These are phyloP conservation scores for Fraxinus angustifolia DNA, from an alignment of 305 asterid species.

Conservation along the genomic window DNA sequence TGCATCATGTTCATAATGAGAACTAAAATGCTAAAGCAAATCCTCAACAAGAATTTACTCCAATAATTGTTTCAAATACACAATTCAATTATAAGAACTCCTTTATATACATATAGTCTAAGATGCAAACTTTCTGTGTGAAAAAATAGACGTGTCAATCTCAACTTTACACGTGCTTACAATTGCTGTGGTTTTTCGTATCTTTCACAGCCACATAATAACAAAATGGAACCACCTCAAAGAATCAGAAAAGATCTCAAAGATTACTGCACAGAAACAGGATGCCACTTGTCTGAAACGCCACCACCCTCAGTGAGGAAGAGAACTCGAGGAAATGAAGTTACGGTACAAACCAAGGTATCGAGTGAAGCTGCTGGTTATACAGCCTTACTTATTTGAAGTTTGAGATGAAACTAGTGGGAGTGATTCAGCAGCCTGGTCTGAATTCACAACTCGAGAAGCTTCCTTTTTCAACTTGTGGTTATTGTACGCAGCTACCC, in stretches of 20 bases:
- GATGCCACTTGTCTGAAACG: background rate
- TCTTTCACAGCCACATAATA: background rate
- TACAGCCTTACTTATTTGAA: conserved; percentile 18
- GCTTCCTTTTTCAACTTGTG: conserved; percentile 81
- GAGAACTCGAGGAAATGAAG: background rate
- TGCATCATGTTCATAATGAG: background rate
- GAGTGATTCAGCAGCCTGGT: conserved; percentile 24
- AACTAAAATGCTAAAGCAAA: background rate
- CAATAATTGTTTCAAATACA: background rate
- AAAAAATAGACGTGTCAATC: background rate
- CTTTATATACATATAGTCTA: background rate
- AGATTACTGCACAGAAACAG: background rate
- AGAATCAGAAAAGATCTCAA: background rate
- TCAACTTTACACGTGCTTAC: background rate
- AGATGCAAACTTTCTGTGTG: background rate
- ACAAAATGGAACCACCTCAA: background rate
- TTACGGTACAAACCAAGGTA: background rate
- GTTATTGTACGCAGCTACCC: conserved; percentile 93
- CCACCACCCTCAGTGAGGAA: background rate
- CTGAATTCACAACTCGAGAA: conserved; percentile 28
- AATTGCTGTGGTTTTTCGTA: background rate
- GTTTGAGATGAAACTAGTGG: conserved; percentile 29
- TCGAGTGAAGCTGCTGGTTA: background rate
- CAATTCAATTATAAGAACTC: background rate
- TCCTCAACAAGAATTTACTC: background rate